A percentile compares a stretch with the other conserved stretches of the same genome.
These are phyloP conservation scores for Aspergillus tubingensis DNA, from an alignment of 2,329 filamentous ascomycete species.

Conservation along the genomic window DNA sequence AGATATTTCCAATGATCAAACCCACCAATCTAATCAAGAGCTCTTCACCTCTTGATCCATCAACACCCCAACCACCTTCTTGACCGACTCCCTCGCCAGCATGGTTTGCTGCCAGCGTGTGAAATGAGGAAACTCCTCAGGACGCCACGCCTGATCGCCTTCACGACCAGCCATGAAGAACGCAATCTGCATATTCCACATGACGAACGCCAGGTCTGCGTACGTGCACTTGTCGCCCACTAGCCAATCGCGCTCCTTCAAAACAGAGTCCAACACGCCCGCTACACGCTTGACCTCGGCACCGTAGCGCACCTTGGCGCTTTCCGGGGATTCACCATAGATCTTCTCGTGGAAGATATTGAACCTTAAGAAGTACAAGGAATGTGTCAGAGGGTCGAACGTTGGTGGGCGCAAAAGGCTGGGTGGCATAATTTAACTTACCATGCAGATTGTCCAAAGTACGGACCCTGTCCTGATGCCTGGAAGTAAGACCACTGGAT, in stretches of 20 bases:
- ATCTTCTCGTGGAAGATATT: background rate
- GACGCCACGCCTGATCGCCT: constrained; percentile 1
- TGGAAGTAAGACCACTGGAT: constrained; percentile 3
- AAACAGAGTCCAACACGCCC: background rate
- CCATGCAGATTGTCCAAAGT: constrained; percentile 3
- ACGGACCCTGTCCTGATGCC: background rate
- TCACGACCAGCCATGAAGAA: background rate
- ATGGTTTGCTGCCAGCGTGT: background rate
- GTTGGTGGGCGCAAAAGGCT: background rate
- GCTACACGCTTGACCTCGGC: background rate
- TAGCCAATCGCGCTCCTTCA: background rate
- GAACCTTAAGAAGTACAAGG: background rate
- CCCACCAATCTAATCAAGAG: background rate
- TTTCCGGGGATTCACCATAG: background rate
- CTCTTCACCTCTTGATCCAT: background rate
- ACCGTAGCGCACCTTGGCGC: background rate
- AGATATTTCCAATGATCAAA: background rate
- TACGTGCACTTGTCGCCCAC: background rate
- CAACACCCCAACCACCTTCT: background rate
- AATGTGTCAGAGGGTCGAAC: too few relatives aligned
- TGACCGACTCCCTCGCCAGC: background rate
- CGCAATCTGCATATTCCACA: constrained; percentile 8
- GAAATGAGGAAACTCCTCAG: constrained; percentile 3
- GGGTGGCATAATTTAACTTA: background rate
- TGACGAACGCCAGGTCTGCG: constrained; percentile 6